phyloP scores from a whole-genome alignment of 441 rosid genomes.

The Gossypium aridum region DNA sequence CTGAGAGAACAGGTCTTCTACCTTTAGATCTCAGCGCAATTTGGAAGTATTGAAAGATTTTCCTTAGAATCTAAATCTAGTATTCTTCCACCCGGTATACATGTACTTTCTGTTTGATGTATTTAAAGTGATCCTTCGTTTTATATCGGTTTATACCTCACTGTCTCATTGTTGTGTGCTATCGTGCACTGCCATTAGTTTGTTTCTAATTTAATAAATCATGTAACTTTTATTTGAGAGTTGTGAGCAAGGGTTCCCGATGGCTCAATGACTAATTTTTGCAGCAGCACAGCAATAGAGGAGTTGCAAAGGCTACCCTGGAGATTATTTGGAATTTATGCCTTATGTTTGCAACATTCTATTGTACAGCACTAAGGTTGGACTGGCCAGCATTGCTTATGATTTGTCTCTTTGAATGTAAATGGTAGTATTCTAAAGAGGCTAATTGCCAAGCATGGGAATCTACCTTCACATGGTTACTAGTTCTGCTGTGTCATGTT shows the following conservation, averaged over 20 bases:
- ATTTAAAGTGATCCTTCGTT: background rate
- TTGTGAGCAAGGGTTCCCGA: background rate
- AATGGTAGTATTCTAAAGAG: background rate
- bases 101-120: background rate
- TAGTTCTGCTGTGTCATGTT: background rate
- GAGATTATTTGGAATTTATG: background rate
- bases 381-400: background rate
- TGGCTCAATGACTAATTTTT: background rate
- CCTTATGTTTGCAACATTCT: background rate
- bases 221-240: background rate
- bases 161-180: background rate
- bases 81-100: background rate
- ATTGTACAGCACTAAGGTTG: background rate
- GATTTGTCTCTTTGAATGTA: background rate
- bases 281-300: background rate
- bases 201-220: slow-evolving; percentile 4
- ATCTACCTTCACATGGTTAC: background rate
- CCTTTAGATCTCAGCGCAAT: background rate
- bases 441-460: background rate
- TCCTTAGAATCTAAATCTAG: background rate
- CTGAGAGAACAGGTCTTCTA: slow-evolving; percentile 1
- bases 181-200: background rate
- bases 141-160: background rate
- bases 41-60: slow-evolving; percentile 1
- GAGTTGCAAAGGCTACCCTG: background rate